Evolutionary conservation across 768 basidiomycete genomes (phyloP), one percentile per base, ranked within the genome.

Genomic region (Boletus edulis): DNA sequence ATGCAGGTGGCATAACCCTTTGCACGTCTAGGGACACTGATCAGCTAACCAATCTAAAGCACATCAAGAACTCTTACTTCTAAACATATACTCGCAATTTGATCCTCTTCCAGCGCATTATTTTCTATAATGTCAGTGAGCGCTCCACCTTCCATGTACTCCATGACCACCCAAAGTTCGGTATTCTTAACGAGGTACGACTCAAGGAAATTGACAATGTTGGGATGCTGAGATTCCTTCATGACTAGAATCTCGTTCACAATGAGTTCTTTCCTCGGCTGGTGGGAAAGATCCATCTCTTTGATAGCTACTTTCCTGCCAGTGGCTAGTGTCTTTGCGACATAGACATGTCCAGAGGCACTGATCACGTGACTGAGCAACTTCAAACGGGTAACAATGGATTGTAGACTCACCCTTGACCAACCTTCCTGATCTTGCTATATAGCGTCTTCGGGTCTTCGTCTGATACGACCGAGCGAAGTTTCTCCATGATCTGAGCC

Each of bases 171-270:
- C 94, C 94, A 98, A 22, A 97, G 82, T 67, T 96, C 94, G 49
- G 81, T 87, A 68, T 78, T 87, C 73, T 89, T 89, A 50, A 97
- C 84, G 42, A 98, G 81, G 72, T 94, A 97, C 22, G 91, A 84
- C 7, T 96, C 91, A 40, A 96, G 73, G 74, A 92, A 98, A 73
- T 96, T 96, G 77, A 98, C 94, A 54, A 98, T 95, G 66, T 97
- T 98, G 31, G 94, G 92, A 69, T 97, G 94, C 59, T 94, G 92
- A 27, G 91, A 94, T 72, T 95, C 97, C 71, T 94, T 96, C 96
- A 99, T 98, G 62, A 99, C 97, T 57, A 98, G 77, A 62, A 97
- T 98, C 73, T 98, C 94, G 64, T 98, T 98, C 52, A 97, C 94
- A 67, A 98, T 96, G 49, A 97, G 80, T 75, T 99, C 96, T 74